Evolutionary conservation across 495 filamentous ascomycete genomes (phyloP).

Genomic region (Podospora pseudopauciseta): DNA sequence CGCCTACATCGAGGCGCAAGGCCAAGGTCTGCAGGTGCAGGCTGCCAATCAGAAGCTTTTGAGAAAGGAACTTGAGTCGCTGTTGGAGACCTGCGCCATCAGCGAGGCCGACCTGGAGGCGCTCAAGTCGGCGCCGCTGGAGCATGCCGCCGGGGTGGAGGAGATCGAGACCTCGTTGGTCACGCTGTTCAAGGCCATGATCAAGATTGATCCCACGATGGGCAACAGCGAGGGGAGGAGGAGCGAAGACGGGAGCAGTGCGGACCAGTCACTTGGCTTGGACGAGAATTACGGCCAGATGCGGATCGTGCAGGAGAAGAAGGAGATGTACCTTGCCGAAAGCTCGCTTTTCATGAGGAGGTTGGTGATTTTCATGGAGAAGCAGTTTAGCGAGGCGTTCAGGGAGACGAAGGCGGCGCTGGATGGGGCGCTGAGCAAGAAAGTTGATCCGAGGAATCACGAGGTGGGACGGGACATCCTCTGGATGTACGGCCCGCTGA

Average conservation of each 20-base stretch:
- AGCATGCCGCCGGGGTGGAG: slow-evolving; percentile 63
- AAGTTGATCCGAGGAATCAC: slow-evolving; percentile 52
- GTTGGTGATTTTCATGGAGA: slow-evolving; percentile 73
- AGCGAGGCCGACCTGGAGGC: slow-evolving; percentile 67
- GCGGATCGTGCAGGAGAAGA: slow-evolving; percentile 90
- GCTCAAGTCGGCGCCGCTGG: slow-evolving; percentile 70
- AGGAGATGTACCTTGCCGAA: slow-evolving; percentile 75
- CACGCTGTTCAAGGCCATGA: slow-evolving; percentile 89
- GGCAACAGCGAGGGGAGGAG: slow-evolving; percentile 51
- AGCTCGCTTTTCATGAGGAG: slow-evolving; percentile 68
- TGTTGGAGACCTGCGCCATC: slow-evolving; percentile 85
- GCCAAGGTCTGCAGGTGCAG: slow-evolving; percentile 93
- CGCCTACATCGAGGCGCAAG: slow-evolving; percentile 93
- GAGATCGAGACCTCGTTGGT: slow-evolving; percentile 72
- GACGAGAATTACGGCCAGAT: slow-evolving; percentile 84
- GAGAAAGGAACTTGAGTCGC: slow-evolving; percentile 74
- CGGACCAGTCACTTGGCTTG: slow-evolving; percentile 53
- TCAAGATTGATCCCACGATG: slow-evolving; percentile 82
- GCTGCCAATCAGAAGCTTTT: slow-evolving; percentile 95
- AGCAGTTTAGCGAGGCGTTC: slow-evolving; percentile 73
- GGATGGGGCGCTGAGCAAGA: slow-evolving; percentile 50
- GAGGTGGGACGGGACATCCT: slow-evolving; percentile 54
- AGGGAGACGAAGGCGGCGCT: slow-evolving; percentile 58
- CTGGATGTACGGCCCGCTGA: slow-evolving; percentile 79
- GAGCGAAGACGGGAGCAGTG: slow-evolving; percentile 44